Evolutionary conservation across 2,329 filamentous ascomycete genomes (phyloP).

Genomic region (Lachnellula hyalina): DNA sequence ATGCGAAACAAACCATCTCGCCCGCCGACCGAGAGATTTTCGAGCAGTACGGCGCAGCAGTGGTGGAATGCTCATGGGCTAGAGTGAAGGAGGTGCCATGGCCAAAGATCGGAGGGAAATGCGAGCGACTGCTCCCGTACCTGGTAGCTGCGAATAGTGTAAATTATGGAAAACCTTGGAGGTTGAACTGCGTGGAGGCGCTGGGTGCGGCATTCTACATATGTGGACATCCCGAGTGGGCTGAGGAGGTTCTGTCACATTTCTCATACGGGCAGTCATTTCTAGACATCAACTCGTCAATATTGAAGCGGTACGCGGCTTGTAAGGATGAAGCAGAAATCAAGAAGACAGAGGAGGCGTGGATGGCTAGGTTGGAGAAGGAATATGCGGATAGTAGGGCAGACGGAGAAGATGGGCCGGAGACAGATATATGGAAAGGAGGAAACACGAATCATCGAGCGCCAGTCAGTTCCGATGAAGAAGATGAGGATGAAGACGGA

Average conservation of each 20-base stretch:
- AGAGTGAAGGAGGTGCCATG: constrained; percentile 88
- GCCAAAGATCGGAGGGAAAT: constrained; percentile 85
- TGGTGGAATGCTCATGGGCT: constrained; percentile 97
- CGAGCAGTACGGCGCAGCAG: constrained; percentile 85
- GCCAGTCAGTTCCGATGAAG: constrained; percentile 48
- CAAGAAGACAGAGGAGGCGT: constrained; percentile 78
- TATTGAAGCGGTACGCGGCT: constrained; percentile 79
- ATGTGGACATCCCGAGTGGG: constrained; percentile 88
- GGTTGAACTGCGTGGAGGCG: constrained; percentile 92
- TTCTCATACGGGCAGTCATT: constrained; percentile 90
- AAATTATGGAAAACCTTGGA: constrained; percentile 95
- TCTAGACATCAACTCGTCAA: constrained; percentile 78
- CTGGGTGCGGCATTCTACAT: constrained; percentile 90
- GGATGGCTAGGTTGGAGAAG: constrained; percentile 83
- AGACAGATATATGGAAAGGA: constrained; percentile 80
- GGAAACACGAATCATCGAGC: constrained; percentile 76
- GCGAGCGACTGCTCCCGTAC: constrained; percentile 85
- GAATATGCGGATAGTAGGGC: constrained; percentile 80
- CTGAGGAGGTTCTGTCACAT: constrained; percentile 70
- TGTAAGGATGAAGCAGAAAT: constrained; percentile 77
- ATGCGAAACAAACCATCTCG: constrained; percentile 79
- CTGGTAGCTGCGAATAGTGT: constrained; percentile 94
- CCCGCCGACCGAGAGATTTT: constrained; percentile 77
- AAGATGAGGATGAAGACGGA: constrained; percentile 41
- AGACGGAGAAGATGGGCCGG: constrained; percentile 51